Base-by-base conservation (phyloP, 1,284 basidiomycete species). In the Pterulicium gracile region DNA sequence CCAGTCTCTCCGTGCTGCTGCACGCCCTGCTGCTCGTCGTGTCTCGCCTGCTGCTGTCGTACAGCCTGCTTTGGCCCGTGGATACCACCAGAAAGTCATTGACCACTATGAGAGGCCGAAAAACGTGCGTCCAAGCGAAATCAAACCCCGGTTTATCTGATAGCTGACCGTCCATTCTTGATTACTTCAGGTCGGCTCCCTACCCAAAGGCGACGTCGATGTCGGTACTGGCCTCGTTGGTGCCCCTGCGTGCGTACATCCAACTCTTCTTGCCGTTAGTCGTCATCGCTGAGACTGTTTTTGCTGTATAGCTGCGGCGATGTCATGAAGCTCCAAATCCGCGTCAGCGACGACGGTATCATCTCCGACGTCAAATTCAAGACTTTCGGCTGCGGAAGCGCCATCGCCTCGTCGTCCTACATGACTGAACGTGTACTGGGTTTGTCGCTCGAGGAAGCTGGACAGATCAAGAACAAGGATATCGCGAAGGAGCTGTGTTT, bases 351-450 rank as follows among this genome's bases (percentile, higher is more conserved):
- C 53, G 75, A 88, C 43, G 87, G 92, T 36, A 79, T 97, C 66
- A 99, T 99, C 61, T 88, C 87, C 47, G 95, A 98, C 61, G 96
- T 98, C 64, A 96, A 95, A 68, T 98, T 98, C 78, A 98, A 96
- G 73, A 96, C 93, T 0, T 97, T 96, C 63, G 93, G 93, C 13
- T 95, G 91, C 63, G 91, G 96, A 48, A 95, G 90, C 52, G 96
- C 95, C 54, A 98, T 98, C 53, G 96, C 96, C 1, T 95, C 91
- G 2, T 92, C 88, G 59, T 92, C 88, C 10, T 97, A 93, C 65
- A 92, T 96, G 87, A 99, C 95, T 15, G 95, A 98, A 70, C 86
- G 93, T 45, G 94, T 99, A 55, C 96, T 88, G 70, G 96, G 96
- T 19, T 74, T 98, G 55, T 85, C 85, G 14, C 69, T 99, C 47